These are phyloP conservation scores for Cadophora luteo-olivacea DNA, from an alignment of 2,329 filamentous ascomycete genomes.

Conservation along the genomic window DNA sequence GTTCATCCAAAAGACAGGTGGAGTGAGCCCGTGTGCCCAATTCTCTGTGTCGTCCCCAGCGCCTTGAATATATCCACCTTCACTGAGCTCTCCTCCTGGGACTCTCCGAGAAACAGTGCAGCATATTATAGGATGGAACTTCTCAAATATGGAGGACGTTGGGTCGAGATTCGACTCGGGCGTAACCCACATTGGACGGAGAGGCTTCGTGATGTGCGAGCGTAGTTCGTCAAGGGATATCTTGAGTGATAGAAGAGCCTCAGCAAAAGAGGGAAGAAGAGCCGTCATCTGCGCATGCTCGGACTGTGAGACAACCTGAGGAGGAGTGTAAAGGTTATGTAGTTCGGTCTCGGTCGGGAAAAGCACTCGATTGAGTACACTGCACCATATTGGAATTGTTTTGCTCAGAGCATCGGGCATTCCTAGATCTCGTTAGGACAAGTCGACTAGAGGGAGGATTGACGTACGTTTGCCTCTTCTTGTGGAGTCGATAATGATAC, in stretches of 20 bases:
- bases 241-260: conserved; percentile 61
- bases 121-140: conserved; percentile 77
- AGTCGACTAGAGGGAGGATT: neutral
- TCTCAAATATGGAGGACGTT: conserved; percentile 53
- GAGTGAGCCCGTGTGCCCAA: conserved; percentile 84
- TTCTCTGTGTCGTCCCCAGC: conserved; percentile 95
- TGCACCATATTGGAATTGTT: conserved; percentile 92
- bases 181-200: conserved; percentile 82
- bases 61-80: conserved; percentile 87
- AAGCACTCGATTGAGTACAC: conserved; percentile 79
- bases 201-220: conserved; percentile 68
- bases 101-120: conserved; percentile 84
- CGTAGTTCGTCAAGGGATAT: conserved; percentile 63
- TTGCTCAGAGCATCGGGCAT: conserved; percentile 96
- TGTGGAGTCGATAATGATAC: conserved; percentile 92
- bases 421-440: conserved; percentile 50
- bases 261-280: conserved; percentile 61
- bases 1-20: conserved; percentile 80
- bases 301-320: conserved; percentile 73
- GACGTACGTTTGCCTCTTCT: conserved; percentile 80
- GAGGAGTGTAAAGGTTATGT: conserved; percentile 71
- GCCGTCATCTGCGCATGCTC: conserved; percentile 78
- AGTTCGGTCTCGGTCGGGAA: conserved; percentile 63
- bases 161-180: conserved; percentile 63
- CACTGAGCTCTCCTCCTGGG: conserved; percentile 69